Base-by-base conservation (phyloP, 129 eudicot genomes). In the Artemisia argyi region DNA sequence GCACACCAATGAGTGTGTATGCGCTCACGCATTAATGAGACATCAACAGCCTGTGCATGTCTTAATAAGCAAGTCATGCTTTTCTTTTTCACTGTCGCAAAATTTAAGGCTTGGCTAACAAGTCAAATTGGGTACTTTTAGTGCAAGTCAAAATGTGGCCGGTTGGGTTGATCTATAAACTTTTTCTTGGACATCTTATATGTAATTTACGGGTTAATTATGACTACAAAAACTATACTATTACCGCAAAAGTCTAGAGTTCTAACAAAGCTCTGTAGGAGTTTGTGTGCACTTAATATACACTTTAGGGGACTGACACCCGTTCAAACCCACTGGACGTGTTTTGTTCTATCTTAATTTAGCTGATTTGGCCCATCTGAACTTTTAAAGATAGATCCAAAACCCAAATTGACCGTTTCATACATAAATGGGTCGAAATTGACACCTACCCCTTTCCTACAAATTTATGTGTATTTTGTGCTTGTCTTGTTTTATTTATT, bases 91-190 rank as follows among this genome's bases (percentile, higher is more conserved):
- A 20, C 18, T 26, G 30, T 65, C n/a, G 44, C 17, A 44, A 32
- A 8, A 44, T 17, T 49, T 10, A 17, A 14, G 10, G 71, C 17
- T 18, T 46, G 39, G 71, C 52, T 66, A 66, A 47, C 14, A 18
- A 32, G 17, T 66, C 57, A 66, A 18, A 65, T 44, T 47, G 71
- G 49, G 56, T 39, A 17, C 14, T 47, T 49, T 66, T 39, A 39
- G 46, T 39, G 7, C 46, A 39, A 39, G 46, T 39, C 46, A 39
- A 39, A 39, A 7, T 39, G 46, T 39, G 9, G 8, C 46, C 46
- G 46, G 46, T 7, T 39, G 58, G 72, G 13, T 18, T 17, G 22
- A 14, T 5, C 22, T 13, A 49, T 16, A 64, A 11, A 64, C 46
- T 39, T 39, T n/a, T 19, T 46, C 1, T 46, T 46, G 56, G 56